Evolutionary conservation across 2,329 filamentous ascomycete genomes (phyloP).

Genomic region (Neonectria punicea): DNA sequence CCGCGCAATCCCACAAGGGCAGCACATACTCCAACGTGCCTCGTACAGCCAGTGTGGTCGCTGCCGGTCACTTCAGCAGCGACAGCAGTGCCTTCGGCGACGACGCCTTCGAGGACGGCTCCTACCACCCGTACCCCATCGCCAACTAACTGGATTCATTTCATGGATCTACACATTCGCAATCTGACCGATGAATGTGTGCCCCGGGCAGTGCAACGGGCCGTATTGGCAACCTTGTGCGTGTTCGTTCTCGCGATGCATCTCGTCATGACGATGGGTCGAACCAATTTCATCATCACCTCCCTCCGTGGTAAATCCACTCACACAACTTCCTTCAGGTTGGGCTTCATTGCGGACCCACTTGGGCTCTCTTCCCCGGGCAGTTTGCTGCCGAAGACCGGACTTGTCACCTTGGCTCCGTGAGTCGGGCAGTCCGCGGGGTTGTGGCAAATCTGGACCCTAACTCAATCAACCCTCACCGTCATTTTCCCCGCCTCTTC

Average conservation of each 20-base stretch:
- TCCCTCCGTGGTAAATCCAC: slow-evolving; percentile 11
- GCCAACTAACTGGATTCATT: slow-evolving; percentile 36
- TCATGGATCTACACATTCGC: slow-evolving; percentile 23
- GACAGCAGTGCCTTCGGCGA: slow-evolving; percentile 46
- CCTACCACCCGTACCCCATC: slow-evolving; percentile 51
- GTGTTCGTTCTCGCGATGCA: slow-evolving; percentile 6
- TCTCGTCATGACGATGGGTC: slow-evolving; percentile 3
- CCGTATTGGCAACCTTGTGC: neutral
- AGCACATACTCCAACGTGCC: slow-evolving; percentile 44
- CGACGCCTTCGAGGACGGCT: slow-evolving; percentile 48
- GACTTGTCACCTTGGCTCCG: slow-evolving; percentile 18
- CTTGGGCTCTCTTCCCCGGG: slow-evolving; percentile 25
- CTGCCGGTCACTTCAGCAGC: slow-evolving; percentile 42
- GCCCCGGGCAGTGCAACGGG: neutral
- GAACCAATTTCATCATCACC: slow-evolving; percentile 9
- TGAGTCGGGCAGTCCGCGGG: slow-evolving; percentile 26
- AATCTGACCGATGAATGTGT: slow-evolving; percentile 10
- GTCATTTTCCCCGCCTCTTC: slow-evolving; percentile 36
- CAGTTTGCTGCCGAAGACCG: slow-evolving; percentile 32
- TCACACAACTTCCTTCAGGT: slow-evolving; percentile 11
- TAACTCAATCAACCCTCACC: slow-evolving; percentile 17
- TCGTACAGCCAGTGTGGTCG: slow-evolving; percentile 43
- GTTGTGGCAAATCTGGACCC: slow-evolving; percentile 23
- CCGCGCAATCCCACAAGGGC: slow-evolving; percentile 37
- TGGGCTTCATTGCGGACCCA: slow-evolving; percentile 35